Evolutionary conservation across 2,329 filamentous ascomycete genomes (phyloP), one percentile per base, ranked within the genome.

Genomic region (Fusarium burgessii): DNA sequence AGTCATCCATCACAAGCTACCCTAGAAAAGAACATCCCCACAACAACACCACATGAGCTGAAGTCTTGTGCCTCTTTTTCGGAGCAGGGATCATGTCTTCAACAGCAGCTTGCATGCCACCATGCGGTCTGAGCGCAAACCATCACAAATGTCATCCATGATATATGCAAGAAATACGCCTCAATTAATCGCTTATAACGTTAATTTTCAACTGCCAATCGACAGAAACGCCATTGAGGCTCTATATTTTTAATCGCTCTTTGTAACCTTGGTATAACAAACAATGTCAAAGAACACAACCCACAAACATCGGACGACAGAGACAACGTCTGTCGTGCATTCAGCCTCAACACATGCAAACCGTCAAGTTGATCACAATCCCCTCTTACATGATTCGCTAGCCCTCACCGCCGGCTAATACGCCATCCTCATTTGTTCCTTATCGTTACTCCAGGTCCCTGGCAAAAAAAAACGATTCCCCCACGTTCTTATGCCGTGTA

Each of bases 21-120:
- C 65, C 49, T 54, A 60, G 18, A 65, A 52, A 55, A 33, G 41
- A 60, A 35, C 13, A 51, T 54, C 62, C 32, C 54, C 57, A 62
- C 32, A 58, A 59, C 56, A 52, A 43, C 50, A 52, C 49, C 33
- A 20, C 36, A 27, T 51, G 33, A 62, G 36, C 46, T 61, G 5
- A 51, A 59, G 29, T 33, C 40, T 60, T 52, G 46, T 45, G 17
- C 42, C 38, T 25, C 38, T 41, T 41, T 6, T 6, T 42, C 18
- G 11, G 17, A 33, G 36, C 68, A 70, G 38, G 64, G 69, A 55
- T 70, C 25, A 58, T 32, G 33, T 47, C 68, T 70, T 58, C 36
- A 58, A 40, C 36, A 57, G 14, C 29, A 58, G 47, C 32, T 51
- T 38, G 54, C 63, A 68, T 45, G 25, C 68, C 68, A 45, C 56